Percentiles rank a stretch among this genome's conserved stretches.
Conservation (phyloP, 2,329 filamentous ascomycete species). For the Ascochyta rabiei region DNA sequence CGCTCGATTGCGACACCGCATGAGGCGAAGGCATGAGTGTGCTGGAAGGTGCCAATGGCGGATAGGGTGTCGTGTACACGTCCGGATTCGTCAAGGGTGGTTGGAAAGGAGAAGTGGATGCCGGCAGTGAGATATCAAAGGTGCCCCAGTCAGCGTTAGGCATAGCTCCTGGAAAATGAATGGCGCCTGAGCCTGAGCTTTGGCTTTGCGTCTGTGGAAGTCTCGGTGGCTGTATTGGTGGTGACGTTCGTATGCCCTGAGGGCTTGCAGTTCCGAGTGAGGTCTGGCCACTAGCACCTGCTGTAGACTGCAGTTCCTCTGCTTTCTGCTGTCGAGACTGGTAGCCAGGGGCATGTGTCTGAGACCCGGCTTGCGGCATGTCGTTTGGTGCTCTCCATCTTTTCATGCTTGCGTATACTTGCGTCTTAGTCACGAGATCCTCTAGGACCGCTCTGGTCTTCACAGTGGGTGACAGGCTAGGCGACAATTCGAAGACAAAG, state of each 20-base stretch:
- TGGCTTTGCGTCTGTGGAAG: conserved; percentile 5
- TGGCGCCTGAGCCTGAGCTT: neutral
- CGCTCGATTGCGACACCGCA: neutral
- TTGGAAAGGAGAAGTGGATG: conserved; percentile 6
- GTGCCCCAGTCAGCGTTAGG: conserved; percentile 35
- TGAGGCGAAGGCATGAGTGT: neutral
- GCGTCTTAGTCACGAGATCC: conserved; percentile 67
- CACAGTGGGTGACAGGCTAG: conserved; percentile 57
- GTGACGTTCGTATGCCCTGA: conserved; percentile 2
- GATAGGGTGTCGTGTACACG: conserved; percentile 7
- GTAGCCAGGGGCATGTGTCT: conserved; percentile 40
- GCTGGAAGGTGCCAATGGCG: neutral
- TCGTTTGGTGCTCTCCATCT: conserved; percentile 61
- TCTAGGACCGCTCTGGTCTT: conserved; percentile 67
- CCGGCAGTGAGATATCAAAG: conserved; percentile 22
- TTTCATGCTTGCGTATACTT: conserved; percentile 64
- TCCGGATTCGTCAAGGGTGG: conserved; percentile 5
- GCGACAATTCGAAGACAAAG: conserved; percentile 70
- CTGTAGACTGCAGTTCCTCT: conserved; percentile 10
- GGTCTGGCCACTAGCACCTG: neutral
- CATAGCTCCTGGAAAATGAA: conserved; percentile 31
- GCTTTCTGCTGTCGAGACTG: conserved; percentile 12
- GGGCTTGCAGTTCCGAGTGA: neutral
- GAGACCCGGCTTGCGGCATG: conserved; percentile 44
- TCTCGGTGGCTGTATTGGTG: conserved; percentile 5